Evolutionary conservation across 2,329 filamentous ascomycete genomes (phyloP).

Genomic region (Pseudopyrenochaeta lycopersici): DNA sequence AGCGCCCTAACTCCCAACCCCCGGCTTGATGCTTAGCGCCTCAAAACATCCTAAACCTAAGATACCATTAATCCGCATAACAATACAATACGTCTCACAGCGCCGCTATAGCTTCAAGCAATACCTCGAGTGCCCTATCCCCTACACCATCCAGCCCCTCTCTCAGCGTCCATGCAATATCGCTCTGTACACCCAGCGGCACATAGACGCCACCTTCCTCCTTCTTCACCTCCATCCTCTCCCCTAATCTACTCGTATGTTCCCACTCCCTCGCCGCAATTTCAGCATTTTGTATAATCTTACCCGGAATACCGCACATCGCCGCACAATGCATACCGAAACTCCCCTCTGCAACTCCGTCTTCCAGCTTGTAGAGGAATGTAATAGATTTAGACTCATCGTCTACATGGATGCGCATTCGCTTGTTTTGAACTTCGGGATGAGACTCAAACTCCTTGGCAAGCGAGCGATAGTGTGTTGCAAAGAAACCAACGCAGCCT

Average conservation of each 20-base stretch:
- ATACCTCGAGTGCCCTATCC: slow-evolving; percentile 63
- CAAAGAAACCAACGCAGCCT: slow-evolving; percentile 94
- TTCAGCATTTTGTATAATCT: slow-evolving; percentile 87
- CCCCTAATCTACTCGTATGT: slow-evolving; percentile 88
- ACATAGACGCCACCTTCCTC: slow-evolving; percentile 79
- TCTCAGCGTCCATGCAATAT: slow-evolving; percentile 80
- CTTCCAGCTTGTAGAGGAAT: slow-evolving; percentile 93
- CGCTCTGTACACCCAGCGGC: slow-evolving; percentile 85
- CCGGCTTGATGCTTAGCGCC: not conserved
- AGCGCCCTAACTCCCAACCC: not conserved
- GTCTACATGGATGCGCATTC: slow-evolving; percentile 96
- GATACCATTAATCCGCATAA: not conserved
- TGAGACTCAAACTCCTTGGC: slow-evolving; percentile 90
- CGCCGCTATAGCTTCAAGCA: slow-evolving; percentile 65
- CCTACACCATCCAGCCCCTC: slow-evolving; percentile 57
- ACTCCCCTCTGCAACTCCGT: slow-evolving; percentile 92
- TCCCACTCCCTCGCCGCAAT: slow-evolving; percentile 92
- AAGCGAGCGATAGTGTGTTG: slow-evolving; percentile 95
- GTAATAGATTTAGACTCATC: slow-evolving; percentile 86
- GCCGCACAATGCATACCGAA: slow-evolving; percentile 99
- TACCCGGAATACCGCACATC: slow-evolving; percentile 92
- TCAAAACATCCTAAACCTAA: not conserved
- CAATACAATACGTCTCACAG: slow-evolving; percentile 47
- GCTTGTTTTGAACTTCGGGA: slow-evolving; percentile 83
- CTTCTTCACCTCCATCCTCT: slow-evolving; percentile 79